Conservation (phyloP, 371 early-diverging fungal species). For the Rhizopus delemar region DNA sequence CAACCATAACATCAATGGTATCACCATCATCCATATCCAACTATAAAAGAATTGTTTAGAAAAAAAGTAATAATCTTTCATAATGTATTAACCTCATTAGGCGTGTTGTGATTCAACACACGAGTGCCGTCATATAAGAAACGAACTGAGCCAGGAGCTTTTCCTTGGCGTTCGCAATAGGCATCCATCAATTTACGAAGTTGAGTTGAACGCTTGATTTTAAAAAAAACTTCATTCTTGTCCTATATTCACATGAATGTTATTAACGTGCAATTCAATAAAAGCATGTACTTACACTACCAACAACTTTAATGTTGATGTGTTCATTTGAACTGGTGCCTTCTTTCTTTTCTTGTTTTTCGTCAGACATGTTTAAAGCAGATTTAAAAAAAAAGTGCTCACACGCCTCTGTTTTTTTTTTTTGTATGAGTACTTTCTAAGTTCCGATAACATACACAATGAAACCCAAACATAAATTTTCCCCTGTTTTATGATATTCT, state of each 20-base stretch:
- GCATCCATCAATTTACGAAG: slow-evolving; percentile 92
- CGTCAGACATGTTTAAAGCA: slow-evolving; percentile 29
- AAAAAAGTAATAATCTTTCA: background rate
- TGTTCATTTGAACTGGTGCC: slow-evolving; percentile 59
- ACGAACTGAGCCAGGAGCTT: slow-evolving; percentile 73
- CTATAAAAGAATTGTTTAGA: slow-evolving; percentile 31
- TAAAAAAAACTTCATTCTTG: slow-evolving; percentile 84
- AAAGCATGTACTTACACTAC: slow-evolving; percentile 63
- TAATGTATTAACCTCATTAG: slow-evolving; percentile 65
- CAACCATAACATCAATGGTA: slow-evolving; percentile 87
- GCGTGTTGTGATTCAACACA: slow-evolving; percentile 74
- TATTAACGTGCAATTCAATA: too few relatives aligned
- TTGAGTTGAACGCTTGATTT: slow-evolving; percentile 89
- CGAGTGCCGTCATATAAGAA: slow-evolving; percentile 90
- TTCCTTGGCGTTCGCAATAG: slow-evolving; percentile 82
- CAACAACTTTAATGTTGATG: slow-evolving; percentile 87
- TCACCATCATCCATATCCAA: slow-evolving; percentile 95
- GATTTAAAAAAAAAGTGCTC: background rate
- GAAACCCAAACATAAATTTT: too few relatives aligned
- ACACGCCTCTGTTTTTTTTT: too few relatives aligned
- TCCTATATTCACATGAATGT: slow-evolving; percentile 45
- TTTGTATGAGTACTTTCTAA: too few relatives aligned
- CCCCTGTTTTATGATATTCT: too few relatives aligned
- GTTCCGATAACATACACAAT: too few relatives aligned
- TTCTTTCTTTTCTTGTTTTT: slow-evolving; percentile 56